Conservation (phyloP, 1,139 yeast genomes). For the Saccharomyces hybrid region DNA sequence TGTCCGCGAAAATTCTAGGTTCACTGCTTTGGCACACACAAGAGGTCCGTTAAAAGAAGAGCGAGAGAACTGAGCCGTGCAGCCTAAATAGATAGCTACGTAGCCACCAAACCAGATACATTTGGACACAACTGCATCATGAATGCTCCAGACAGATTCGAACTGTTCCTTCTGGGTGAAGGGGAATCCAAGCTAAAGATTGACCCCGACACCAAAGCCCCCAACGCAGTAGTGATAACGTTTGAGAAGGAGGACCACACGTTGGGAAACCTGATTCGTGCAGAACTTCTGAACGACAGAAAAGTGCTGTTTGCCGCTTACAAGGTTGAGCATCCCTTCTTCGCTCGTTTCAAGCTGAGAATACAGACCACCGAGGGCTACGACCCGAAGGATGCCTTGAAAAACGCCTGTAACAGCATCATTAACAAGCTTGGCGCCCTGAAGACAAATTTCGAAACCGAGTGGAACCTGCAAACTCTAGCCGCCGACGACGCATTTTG, state of each 20-base stretch:
- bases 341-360: slow-evolving; percentile 88
- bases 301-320: slow-evolving; percentile 92
- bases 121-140: slow-evolving; percentile 32
- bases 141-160: slow-evolving; percentile 99
- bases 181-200: slow-evolving; percentile 87
- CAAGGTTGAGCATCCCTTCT: slow-evolving; percentile 94
- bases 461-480: slow-evolving; percentile 86
- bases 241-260: slow-evolving; percentile 98
- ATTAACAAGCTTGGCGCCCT: slow-evolving; percentile 71
- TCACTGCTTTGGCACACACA: background rate
- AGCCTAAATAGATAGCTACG: background rate
- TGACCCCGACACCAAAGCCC: slow-evolving; percentile 90
- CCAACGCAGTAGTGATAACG: slow-evolving; percentile 86
- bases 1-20: background rate
- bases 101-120: background rate
- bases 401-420: slow-evolving; percentile 77
- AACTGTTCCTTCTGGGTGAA: slow-evolving; percentile 91
- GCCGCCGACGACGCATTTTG: slow-evolving; percentile 42
- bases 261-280: slow-evolving; percentile 77
- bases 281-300: slow-evolving; percentile 77
- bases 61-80: background rate
- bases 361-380: slow-evolving; percentile 94
- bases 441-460: slow-evolving; percentile 73
- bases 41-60: background rate
- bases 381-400: slow-evolving; percentile 82